Evolutionary conservation across 805 yeast species (phyloP).

Genomic region (Candida succiphila): DNA sequence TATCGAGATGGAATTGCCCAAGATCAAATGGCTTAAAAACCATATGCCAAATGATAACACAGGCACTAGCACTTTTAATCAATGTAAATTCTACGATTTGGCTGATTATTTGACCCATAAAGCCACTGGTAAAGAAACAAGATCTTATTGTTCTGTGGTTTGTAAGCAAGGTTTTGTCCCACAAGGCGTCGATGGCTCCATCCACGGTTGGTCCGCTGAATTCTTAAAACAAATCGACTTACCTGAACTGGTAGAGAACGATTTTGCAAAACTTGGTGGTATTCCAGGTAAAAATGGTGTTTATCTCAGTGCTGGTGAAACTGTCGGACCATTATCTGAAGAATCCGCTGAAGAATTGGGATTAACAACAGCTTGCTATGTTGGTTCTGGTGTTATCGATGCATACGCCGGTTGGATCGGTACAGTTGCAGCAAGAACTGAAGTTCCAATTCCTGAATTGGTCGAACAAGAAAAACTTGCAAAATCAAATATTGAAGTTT

Average conservation of each 20-base stretch:
- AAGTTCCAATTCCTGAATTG: slow-evolving; percentile 40
- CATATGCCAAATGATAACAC: slow-evolving; percentile 48
- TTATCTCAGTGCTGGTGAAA: slow-evolving; percentile 82
- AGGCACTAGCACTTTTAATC: slow-evolving; percentile 30
- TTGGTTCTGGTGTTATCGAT: slow-evolving; percentile 94
- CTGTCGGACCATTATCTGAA: slow-evolving; percentile 62
- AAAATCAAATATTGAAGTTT: slow-evolving; percentile 38
- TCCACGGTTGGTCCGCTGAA: slow-evolving; percentile 83
- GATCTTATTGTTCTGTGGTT: slow-evolving; percentile 83
- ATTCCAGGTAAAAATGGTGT: slow-evolving; percentile 61
- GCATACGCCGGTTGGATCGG: slow-evolving; percentile 99
- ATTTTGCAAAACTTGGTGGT: slow-evolving; percentile 79
- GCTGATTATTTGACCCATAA: slow-evolving; percentile 87
- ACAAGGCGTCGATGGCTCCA: slow-evolving; percentile 78
- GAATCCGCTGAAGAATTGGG: slow-evolving; percentile 78
- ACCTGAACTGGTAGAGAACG: slow-evolving; percentile 66
- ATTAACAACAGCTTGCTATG: slow-evolving; percentile 66
- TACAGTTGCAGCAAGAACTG: slow-evolving; percentile 87
- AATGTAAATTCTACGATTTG: slow-evolving; percentile 80
- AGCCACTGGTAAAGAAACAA: slow-evolving; percentile 80
- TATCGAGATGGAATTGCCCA: slow-evolving; percentile 96
- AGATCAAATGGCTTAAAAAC: slow-evolving; percentile 91
- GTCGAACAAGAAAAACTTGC: slow-evolving; percentile 37
- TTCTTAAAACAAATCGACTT: slow-evolving; percentile 62
- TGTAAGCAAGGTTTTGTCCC: slow-evolving; percentile 97